phyloP scores from a whole-genome alignment of 73 alveolate genomes.

The Paramecium caudatum region DNA sequence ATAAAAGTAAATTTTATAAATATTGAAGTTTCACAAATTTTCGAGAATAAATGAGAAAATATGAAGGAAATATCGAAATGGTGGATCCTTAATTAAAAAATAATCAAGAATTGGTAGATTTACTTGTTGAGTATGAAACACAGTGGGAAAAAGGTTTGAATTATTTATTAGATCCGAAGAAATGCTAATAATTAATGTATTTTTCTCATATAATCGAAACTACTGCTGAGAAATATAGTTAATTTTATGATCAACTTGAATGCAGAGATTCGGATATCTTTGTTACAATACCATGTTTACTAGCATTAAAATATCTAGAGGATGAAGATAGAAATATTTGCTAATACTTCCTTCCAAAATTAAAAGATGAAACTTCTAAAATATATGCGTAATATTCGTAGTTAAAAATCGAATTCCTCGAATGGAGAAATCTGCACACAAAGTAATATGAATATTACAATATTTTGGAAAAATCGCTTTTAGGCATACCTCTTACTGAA shows the following conservation, averaged over 20 bases:
- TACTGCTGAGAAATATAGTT: slow-evolving; percentile 81
- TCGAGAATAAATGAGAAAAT: slow-evolving; percentile 87
- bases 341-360: slow-evolving; percentile 79
- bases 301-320: slow-evolving; percentile 81
- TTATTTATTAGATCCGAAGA: slow-evolving; percentile 77
- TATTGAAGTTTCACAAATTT: slow-evolving; percentile 63
- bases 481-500: slow-evolving; percentile 54
- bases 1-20: slow-evolving; percentile 1
- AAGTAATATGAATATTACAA: slow-evolving; percentile 75
- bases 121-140: slow-evolving; percentile 88
- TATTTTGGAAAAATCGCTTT: slow-evolving; percentile 75
- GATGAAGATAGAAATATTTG: slow-evolving; percentile 86
- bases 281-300: slow-evolving; percentile 84
- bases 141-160: slow-evolving; percentile 88
- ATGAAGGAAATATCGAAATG: slow-evolving; percentile 93
- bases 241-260: slow-evolving; percentile 81
- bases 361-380: slow-evolving; percentile 82
- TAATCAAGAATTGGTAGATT: slow-evolving; percentile 94
- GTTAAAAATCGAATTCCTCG: slow-evolving; percentile 66
- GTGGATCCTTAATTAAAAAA: slow-evolving; percentile 96
- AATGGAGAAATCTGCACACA: slow-evolving; percentile 74
- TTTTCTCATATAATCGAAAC: slow-evolving; percentile 84
- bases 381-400: slow-evolving; percentile 60
- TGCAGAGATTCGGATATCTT: slow-evolving; percentile 84
- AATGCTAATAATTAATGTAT: slow-evolving; percentile 76